Percentiles rank a stretch among this genome's conserved stretches.
Conservation (phyloP, 768 basidiomycete species). For the Tylopilus felleus region DNA sequence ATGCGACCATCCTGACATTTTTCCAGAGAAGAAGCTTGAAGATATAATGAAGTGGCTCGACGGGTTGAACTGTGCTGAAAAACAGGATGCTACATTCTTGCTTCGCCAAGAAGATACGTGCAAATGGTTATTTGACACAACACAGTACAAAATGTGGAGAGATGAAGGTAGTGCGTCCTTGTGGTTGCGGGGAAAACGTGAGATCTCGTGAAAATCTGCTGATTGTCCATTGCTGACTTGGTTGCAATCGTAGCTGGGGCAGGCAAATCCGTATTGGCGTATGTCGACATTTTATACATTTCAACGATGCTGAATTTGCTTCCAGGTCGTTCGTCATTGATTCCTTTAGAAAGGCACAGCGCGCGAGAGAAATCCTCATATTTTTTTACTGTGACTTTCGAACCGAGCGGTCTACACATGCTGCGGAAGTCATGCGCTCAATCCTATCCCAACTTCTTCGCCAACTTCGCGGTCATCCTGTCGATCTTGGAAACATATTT, state of each 20-base stretch:
- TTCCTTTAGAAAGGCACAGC: background rate
- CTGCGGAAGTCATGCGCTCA: constrained; percentile 3
- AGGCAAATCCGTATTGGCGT: constrained; percentile 9
- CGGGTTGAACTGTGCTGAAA: constrained; percentile 1
- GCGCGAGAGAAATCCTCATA: background rate
- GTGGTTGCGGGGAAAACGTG: constrained; percentile 11
- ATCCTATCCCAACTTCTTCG: background rate
- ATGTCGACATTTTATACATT: background rate
- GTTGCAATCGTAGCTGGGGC: background rate
- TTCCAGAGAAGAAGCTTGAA: background rate
- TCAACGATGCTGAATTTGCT: background rate
- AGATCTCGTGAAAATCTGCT: background rate
- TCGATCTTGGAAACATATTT: background rate
- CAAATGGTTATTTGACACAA: constrained; percentile 2
- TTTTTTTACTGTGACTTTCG: constrained; percentile 6
- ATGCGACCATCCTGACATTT: no score
- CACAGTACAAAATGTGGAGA: constrained; percentile 1
- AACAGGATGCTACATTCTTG: background rate
- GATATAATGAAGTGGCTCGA: constrained; percentile 1
- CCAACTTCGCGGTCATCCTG: background rate
- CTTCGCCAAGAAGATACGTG: constrained; percentile 2
- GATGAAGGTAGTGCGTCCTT: background rate
- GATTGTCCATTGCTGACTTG: background rate
- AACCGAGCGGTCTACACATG: background rate
- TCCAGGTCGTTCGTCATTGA: constrained; percentile 1